Evolutionary conservation across 192 early-diverging fungal genomes (phyloP).

Genomic region (Coemansia sp.): DNA sequence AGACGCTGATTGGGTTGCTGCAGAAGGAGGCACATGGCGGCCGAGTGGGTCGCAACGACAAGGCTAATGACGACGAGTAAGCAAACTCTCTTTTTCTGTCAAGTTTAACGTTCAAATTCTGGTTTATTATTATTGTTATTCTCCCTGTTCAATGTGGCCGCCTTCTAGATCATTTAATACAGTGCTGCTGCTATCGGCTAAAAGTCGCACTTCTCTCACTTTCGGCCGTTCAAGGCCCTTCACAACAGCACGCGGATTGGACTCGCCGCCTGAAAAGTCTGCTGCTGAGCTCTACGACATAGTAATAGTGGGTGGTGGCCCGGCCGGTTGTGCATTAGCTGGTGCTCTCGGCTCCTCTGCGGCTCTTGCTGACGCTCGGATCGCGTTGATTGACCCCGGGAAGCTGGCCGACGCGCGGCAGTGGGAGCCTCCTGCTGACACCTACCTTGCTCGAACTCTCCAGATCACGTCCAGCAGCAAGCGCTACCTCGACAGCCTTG

Average conservation of each 20-base stretch:
- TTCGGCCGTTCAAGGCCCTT: neutral
- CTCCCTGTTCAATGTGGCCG: neutral
- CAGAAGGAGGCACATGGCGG: slow-evolving; percentile 37
- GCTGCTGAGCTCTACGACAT: slow-evolving; percentile 64
- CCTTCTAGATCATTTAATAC: neutral
- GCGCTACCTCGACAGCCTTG: slow-evolving; percentile 49
- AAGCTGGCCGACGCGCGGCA: slow-evolving; percentile 56
- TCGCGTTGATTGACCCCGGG: slow-evolving; percentile 80
- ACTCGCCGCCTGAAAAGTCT: neutral
- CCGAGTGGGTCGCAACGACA: slow-evolving; percentile 16
- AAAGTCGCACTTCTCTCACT: neutral
- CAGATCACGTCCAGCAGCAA: slow-evolving; percentile 69
- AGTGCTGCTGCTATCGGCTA: neutral
- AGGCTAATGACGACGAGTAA: slow-evolving; percentile 9
- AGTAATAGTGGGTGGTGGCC: slow-evolving; percentile 87
- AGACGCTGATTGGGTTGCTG: slow-evolving; percentile 67
- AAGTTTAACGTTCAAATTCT: too few relatives aligned
- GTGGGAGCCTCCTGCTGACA: slow-evolving; percentile 55
- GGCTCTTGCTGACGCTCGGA: slow-evolving; percentile 36
- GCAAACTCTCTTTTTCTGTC: neutral
- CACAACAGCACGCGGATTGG: neutral
- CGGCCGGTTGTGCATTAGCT: slow-evolving; percentile 83
- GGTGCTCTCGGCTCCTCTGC: slow-evolving; percentile 54
- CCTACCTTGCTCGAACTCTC: slow-evolving; percentile 78
- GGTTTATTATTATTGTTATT: neutral